Evolutionary conservation across 352 stramenopile species (phyloP).

Genomic region (Globisporangium parvum): DNA sequence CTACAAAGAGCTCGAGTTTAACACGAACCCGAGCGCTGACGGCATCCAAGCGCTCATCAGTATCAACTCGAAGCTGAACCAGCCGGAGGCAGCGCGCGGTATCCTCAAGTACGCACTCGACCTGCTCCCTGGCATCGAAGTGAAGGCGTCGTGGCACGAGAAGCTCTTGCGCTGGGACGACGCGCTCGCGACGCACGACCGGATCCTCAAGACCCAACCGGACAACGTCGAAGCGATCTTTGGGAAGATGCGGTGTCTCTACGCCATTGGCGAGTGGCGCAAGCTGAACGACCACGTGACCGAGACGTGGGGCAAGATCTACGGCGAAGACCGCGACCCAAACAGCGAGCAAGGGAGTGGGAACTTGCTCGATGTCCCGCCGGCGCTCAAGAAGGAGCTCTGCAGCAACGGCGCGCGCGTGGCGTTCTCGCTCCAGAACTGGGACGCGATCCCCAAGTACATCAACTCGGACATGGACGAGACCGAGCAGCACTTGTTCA

Average conservation of each 20-base stretch:
- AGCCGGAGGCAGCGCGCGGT: constrained; percentile 97
- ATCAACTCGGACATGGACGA: constrained; percentile 88
- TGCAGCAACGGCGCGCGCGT: constrained; percentile 78
- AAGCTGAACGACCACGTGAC: constrained; percentile 92
- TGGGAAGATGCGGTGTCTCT: constrained; percentile 98
- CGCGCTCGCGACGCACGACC: constrained; percentile 93
- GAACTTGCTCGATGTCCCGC: constrained; percentile 65
- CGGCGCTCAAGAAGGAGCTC: constrained; percentile 78
- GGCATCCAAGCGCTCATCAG: constrained; percentile 98
- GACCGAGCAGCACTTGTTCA: constrained; percentile 78
- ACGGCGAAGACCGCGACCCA: constrained; percentile 46
- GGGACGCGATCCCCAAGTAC: constrained; percentile 78
- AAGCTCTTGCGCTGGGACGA: constrained; percentile 98
- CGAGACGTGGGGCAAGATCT: constrained; percentile 84
- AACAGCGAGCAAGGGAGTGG: constrained; percentile 33
- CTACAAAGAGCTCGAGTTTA: constrained; percentile 99
- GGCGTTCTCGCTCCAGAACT: constrained; percentile 81
- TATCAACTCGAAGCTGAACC: constrained; percentile 98
- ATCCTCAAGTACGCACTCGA: constrained; percentile 93
- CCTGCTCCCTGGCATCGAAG: constrained; percentile 68
- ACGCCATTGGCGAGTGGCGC: constrained; percentile 96
- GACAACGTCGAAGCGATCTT: constrained; percentile 95
- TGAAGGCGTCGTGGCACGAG: constrained; percentile 97
- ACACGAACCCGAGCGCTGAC: constrained; percentile 82
- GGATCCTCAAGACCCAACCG: constrained; percentile 51